Evolutionary conservation across 129 eudicot species (phyloP).

Genomic region (Lactuca sativa): DNA sequence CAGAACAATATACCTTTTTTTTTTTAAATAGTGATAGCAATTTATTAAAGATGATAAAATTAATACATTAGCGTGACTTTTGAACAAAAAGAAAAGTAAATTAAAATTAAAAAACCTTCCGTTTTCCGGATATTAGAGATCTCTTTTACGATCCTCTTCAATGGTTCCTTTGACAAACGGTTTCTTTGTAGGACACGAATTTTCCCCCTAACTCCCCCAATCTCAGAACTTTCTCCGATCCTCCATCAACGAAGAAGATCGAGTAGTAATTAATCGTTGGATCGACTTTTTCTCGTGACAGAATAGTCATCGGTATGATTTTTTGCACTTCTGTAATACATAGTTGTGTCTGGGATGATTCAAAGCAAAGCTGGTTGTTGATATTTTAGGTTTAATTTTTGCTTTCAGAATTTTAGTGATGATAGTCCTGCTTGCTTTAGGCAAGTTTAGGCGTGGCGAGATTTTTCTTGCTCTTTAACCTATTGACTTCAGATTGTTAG

Average conservation of each 20-base stretch:
- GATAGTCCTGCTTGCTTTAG: conserved; percentile 2
- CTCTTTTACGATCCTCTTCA: conserved; percentile 15
- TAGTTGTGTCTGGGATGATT: conserved; percentile 8
- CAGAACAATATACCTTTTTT: too few species aligned
- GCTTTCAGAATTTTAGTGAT: conserved; percentile 4
- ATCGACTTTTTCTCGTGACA: conserved; percentile 9
- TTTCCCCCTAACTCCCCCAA: conserved; percentile 10
- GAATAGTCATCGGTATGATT: conserved; percentile 17
- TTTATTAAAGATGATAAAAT: too few species aligned
- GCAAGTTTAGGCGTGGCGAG: conserved; percentile 1
- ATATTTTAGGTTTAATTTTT: not conserved
- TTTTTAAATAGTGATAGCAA: too few species aligned
- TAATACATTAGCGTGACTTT: not conserved
- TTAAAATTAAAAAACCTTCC: not conserved
- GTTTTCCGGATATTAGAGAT: conserved; percentile 16
- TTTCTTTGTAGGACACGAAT: conserved; percentile 29
- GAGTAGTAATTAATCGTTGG: conserved; percentile 8
- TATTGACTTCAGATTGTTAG: conserved; percentile 19
- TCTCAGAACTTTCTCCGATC: conserved; percentile 20
- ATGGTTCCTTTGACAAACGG: conserved; percentile 23
- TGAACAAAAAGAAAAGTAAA: not conserved
- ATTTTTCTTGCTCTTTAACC: conserved; percentile 5
- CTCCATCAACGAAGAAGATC: conserved; percentile 15
- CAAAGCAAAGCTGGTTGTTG: not conserved
- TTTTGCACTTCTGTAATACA: not conserved